Conservation (phyloP, 495 filamentous ascomycete genomes). For the Mytilinidion resinicola region DNA sequence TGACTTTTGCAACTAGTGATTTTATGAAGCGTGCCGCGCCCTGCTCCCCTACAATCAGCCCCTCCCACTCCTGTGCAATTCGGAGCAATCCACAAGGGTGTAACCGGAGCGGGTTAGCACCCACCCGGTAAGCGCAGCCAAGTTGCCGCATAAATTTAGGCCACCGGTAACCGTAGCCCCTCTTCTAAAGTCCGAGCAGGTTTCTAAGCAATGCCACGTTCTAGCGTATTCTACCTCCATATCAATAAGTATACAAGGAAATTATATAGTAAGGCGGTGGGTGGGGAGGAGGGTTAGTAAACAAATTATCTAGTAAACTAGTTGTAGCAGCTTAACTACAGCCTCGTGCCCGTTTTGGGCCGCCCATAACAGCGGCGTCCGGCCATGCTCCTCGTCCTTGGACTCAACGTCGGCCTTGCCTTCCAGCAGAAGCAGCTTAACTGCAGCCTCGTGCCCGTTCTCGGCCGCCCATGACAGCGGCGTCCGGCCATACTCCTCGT, state of each 20-base stretch:
- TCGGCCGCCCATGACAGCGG: conserved; percentile 12
- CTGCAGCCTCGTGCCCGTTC: conserved; percentile 2
- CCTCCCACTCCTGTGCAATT: no score
- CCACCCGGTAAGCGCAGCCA: no score
- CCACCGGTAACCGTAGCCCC: no score
- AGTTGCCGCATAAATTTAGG: no score
- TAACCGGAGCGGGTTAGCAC: no score
- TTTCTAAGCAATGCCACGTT: no score
- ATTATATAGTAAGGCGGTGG: not conserved
- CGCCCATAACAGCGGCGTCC: conserved; percentile 5
- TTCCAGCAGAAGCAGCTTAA: conserved; percentile 4
- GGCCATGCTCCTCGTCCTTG: conserved; percentile 2
- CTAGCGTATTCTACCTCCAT: not conserved
- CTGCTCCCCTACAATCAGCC: no score
- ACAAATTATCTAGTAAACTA: not conserved
- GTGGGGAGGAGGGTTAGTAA: not conserved
- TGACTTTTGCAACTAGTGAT: no score
- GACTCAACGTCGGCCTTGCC: conserved; percentile 4
- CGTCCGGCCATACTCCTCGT: not conserved
- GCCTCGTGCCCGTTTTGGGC: conserved; percentile 3
- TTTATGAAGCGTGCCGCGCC: no score
- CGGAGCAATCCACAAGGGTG: no score
- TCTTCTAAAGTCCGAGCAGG: no score
- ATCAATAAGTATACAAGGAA: not conserved
- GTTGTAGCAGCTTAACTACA: conserved; percentile 5